Conservation (phyloP, 1,284 basidiomycete genomes). For the Naganishia sp. region DNA sequence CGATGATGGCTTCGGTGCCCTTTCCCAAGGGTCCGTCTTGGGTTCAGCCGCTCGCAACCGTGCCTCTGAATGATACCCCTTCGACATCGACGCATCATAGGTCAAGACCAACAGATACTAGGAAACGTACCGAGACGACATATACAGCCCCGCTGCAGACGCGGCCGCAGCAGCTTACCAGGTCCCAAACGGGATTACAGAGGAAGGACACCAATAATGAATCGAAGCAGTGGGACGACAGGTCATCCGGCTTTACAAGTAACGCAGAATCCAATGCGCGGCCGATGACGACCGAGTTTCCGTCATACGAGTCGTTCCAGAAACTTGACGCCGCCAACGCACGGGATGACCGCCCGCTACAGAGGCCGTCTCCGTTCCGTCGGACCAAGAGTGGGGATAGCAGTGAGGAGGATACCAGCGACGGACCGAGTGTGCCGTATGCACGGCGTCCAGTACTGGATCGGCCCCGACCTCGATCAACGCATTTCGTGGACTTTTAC, state of each 20-base stretch:
- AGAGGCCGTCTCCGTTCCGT: neutral
- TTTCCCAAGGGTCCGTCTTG: constrained; percentile 1
- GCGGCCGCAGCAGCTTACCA: constrained; percentile 5
- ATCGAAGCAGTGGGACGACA: constrained; percentile 3
- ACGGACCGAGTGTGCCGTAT: neutral
- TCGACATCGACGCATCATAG: neutral
- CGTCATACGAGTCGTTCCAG: constrained; percentile 25
- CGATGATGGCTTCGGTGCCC: constrained; percentile 5
- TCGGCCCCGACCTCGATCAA: constrained; percentile 14
- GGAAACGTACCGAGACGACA: constrained; percentile 2
- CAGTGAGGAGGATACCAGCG: constrained; percentile 3
- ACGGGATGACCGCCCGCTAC: neutral
- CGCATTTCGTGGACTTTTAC: constrained; percentile 20
- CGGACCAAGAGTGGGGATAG: constrained; percentile 4
- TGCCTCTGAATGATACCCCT: constrained; percentile 20
- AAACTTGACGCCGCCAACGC: neutral
- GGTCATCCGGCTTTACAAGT: neutral
- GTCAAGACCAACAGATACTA: neutral
- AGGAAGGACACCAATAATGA: constrained; percentile 1
- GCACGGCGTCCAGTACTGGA: constrained; percentile 5
- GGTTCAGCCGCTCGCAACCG: constrained; percentile 18
- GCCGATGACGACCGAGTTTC: constrained; percentile 13
- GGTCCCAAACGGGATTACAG: neutral
- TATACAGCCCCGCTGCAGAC: neutral
- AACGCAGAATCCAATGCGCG: constrained; percentile 4